These are phyloP conservation scores for Mimosa bimucronata DNA, from an alignment of 306 rosid genomes.

Conservation along the genomic window DNA sequence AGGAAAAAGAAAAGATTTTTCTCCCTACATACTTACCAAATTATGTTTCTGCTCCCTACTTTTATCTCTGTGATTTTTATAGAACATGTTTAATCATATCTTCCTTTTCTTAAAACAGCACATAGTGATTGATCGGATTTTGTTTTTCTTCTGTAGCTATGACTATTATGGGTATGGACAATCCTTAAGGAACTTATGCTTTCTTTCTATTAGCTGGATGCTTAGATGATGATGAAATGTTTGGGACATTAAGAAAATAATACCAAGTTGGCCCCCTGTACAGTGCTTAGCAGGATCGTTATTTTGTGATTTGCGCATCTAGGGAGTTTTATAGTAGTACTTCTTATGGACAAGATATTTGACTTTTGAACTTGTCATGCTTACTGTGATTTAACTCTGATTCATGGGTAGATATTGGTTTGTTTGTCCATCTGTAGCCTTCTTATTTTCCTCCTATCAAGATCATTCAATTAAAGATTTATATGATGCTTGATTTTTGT, in stretches of 20 bases:
- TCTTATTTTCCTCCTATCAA: not conserved
- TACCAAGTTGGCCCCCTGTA: not conserved
- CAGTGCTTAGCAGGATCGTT: not conserved
- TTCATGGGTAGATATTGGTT: not conserved
- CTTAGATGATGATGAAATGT: not conserved
- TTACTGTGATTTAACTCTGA: not conserved
- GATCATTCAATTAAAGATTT: not conserved
- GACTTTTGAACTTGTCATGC: not conserved
- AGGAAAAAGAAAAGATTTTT: not conserved
- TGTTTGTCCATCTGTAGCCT: not conserved
- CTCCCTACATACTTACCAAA: not conserved
- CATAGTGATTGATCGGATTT: not conserved
- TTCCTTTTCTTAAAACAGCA: too few species aligned
- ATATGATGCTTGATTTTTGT: not conserved
- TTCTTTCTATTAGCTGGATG: not conserved
- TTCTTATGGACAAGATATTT: not conserved
- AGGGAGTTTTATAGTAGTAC: not conserved
- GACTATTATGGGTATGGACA: constrained; percentile 93
- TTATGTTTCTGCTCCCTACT: too few species aligned
- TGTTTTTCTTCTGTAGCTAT: constrained; percentile 52
- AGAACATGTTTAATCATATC: too few species aligned
- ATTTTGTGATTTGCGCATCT: not conserved
- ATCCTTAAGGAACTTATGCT: constrained; percentile 82
- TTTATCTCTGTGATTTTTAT: too few species aligned
- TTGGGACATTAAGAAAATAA: not conserved